These are phyloP conservation scores for Alternaria ventricosa DNA, from an alignment of 2,329 filamentous ascomycete species.

Conservation along the genomic window DNA sequence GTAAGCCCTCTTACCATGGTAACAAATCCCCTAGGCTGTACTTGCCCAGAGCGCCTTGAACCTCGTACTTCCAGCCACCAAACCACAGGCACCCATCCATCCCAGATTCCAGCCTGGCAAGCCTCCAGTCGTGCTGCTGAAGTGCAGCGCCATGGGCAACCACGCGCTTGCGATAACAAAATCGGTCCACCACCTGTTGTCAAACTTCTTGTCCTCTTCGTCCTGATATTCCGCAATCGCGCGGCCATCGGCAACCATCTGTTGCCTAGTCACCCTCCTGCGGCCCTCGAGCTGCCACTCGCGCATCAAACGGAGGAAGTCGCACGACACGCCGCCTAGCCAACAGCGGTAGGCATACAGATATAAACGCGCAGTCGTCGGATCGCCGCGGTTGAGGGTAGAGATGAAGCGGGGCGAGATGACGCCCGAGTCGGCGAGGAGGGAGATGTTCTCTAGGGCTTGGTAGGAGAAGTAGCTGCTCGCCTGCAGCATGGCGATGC, in stretches of 20 bases:
- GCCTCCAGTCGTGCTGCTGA: slow-evolving; percentile 46
- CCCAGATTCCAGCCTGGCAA: slow-evolving; percentile 55
- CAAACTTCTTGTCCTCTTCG: slow-evolving; percentile 46
- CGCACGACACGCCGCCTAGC: slow-evolving; percentile 52
- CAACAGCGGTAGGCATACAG: slow-evolving; percentile 52
- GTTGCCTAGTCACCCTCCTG: slow-evolving; percentile 37
- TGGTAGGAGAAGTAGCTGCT: slow-evolving; percentile 54
- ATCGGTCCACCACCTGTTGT: slow-evolving; percentile 53
- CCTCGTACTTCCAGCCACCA: slow-evolving; percentile 48
- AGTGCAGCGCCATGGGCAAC: slow-evolving; percentile 54
- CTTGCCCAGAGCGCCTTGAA: slow-evolving; percentile 34
- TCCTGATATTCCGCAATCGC: slow-evolving; percentile 43
- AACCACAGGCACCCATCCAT: slow-evolving; percentile 52
- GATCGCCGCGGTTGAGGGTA: slow-evolving; percentile 45
- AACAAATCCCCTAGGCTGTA: slow-evolving; percentile 16
- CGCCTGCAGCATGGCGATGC: slow-evolving; percentile 51
- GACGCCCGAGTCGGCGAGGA: slow-evolving; percentile 52
- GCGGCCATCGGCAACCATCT: slow-evolving; percentile 38
- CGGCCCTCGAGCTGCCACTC: slow-evolving; percentile 52
- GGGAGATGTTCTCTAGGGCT: slow-evolving; percentile 52
- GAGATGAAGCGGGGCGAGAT: slow-evolving; percentile 46
- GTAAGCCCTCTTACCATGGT: background rate
- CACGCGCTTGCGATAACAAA: slow-evolving; percentile 52
- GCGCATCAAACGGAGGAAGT: slow-evolving; percentile 51
- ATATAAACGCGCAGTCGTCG: slow-evolving; percentile 47